phyloP scores from a whole-genome alignment of 768 basidiomycete species.

The Clathrus columnatus region DNA sequence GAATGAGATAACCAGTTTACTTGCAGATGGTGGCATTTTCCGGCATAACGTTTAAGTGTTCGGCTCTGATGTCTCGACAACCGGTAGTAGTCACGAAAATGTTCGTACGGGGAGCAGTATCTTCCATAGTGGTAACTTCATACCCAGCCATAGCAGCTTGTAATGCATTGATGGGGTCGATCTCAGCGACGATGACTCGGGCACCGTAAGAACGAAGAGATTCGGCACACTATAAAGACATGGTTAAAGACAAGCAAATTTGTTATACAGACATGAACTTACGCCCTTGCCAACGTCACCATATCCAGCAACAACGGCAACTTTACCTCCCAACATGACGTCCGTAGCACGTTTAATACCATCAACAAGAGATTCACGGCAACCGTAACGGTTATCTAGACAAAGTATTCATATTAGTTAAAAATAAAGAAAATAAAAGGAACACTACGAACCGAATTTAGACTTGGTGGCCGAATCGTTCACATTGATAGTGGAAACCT shows the following conservation, averaged over 20 bases:
- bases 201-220: no score
- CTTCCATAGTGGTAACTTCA: slow-evolving; percentile 98
- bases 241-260: not conserved
- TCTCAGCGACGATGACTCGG: slow-evolving; percentile 95
- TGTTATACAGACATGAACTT: slow-evolving; percentile 97
- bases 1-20: slow-evolving; percentile 36
- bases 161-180: slow-evolving; percentile 99
- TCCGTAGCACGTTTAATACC: slow-evolving; percentile 99
- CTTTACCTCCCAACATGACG: slow-evolving; percentile 99
- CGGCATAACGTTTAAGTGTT: no score
- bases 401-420: not conserved
- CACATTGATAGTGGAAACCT: no score
- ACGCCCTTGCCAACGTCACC: slow-evolving; percentile 95
- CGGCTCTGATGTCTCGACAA: slow-evolving; percentile 89
- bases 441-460: slow-evolving; percentile 56
- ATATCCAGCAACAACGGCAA: slow-evolving; percentile 98
- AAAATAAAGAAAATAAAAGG: no score
- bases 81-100: slow-evolving; percentile 98
- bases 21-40: slow-evolving; percentile 98
- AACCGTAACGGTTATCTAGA: slow-evolving; percentile 31
- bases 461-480: slow-evolving; percentile 99
- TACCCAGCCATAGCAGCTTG: slow-evolving; percentile 99
- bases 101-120: slow-evolving; percentile 81
- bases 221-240: slow-evolving; percentile 75
- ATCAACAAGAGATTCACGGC: slow-evolving; percentile 96